Evolutionary conservation across 208 protist species (phyloP), one percentile per base, ranked within the genome.

Genomic region (Sergeia podlipaevii): DNA sequence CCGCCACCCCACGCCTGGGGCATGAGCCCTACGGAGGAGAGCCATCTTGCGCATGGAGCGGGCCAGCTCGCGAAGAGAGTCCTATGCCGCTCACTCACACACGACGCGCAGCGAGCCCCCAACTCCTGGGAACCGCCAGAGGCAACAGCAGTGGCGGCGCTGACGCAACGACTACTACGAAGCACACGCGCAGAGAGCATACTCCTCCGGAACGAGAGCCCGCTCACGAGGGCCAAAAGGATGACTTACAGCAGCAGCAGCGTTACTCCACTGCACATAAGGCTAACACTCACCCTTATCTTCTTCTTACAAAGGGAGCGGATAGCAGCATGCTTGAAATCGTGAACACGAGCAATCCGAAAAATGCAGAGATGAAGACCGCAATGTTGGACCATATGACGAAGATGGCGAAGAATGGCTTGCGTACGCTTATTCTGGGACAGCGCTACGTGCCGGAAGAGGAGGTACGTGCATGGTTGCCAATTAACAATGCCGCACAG

Each of bases 281-380:
- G 13, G 17, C 52, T n/a, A n/a, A n/a, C n/a, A n/a, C n/a, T n/a
- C n/a, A n/a, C n/a, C n/a, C 42, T 11, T 85, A 83, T 28, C 57
- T 93, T 41, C 61, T 96, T 34, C 75, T 90, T 4, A 67, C 81
- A 4, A 96, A 96, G 55, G 90, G 90, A 0, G 90, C 90, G 6
- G 90, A 96, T 56, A 89, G 53, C 68, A 77, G 71, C 47, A 90
- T 96, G 77, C 39, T 94, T 44, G 65, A 74, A 59, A 82, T 89
- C 48, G 52, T 80, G 1, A 74, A 94, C 60, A 65, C 64, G 46
- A 23, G 62, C 38, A 77, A 77, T 41, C 55, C 56, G 18, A 20
- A 63, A 6, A 84, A 85, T 45, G 33, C 11, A 13, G 24, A 61
- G 28, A 24, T 69, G 50, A 65, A 65, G 33, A 39, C 47, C 27